Evolutionary conservation across 495 filamentous ascomycete species (phyloP).

Genomic region (Pseudoneurospora amorphoporcata): DNA sequence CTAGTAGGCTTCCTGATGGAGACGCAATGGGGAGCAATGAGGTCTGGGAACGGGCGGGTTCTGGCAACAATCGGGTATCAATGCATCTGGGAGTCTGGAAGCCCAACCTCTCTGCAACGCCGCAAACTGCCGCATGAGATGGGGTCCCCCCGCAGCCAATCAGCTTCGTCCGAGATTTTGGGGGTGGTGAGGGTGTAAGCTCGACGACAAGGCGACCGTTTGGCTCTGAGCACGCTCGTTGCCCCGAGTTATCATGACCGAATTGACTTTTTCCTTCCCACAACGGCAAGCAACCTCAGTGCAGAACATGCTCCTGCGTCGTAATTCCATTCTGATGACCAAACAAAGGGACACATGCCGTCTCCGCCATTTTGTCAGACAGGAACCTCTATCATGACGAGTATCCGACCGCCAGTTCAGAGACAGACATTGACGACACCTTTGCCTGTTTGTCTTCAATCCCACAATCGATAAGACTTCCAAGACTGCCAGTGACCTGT

Average conservation of each 20-base stretch:
- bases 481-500: background rate
- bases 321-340: background rate
- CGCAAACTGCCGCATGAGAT: slow-evolving; percentile 3
- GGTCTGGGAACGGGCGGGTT: slow-evolving; percentile 8
- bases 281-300: background rate
- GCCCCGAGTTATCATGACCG: background rate
- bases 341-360: background rate
- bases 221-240: slow-evolving; percentile 1
- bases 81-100: slow-evolving; percentile 16
- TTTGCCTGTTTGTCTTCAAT: background rate
- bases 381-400: background rate
- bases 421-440: background rate
- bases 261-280: background rate
- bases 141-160: slow-evolving; percentile 15
- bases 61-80: slow-evolving; percentile 24
- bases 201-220: slow-evolving; percentile 1
- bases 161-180: background rate
- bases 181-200: background rate
- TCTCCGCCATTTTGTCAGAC: background rate
- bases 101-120: slow-evolving; percentile 14
- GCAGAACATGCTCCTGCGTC: background rate
- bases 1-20: background rate
- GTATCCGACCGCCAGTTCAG: background rate
- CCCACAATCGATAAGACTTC: background rate
- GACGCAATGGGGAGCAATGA: slow-evolving; percentile 1